Conservation (phyloP, 352 stramenopile genomes). For the Peronospora destructor region DNA sequence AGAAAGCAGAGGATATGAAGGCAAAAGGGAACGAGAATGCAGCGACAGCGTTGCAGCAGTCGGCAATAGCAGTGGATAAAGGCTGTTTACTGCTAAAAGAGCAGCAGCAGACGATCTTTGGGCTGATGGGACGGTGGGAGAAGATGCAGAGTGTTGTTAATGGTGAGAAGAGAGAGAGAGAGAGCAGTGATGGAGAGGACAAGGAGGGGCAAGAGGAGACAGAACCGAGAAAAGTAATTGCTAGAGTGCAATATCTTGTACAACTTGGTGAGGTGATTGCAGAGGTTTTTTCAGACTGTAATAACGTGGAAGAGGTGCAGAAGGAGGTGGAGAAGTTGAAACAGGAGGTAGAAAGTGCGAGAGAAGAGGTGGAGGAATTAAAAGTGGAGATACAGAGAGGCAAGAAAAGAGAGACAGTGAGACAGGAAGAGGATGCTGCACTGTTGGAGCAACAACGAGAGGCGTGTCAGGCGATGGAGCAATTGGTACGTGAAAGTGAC, state of each 20-base stretch:
- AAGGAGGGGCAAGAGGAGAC: slow-evolving; percentile 5
- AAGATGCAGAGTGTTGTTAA: slow-evolving; percentile 10
- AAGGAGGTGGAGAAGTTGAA: slow-evolving; percentile 9
- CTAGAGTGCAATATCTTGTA: slow-evolving; percentile 13
- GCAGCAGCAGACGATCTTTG: slow-evolving; percentile 47
- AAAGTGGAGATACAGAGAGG: slow-evolving; percentile 31
- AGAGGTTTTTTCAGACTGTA: slow-evolving; percentile 15
- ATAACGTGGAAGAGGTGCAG: slow-evolving; percentile 13
- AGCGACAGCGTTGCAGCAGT: slow-evolving; percentile 45
- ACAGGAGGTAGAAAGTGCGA: slow-evolving; percentile 4
- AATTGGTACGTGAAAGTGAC: slow-evolving; percentile 35
- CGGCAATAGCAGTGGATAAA: slow-evolving; percentile 34
- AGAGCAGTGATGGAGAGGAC: slow-evolving; percentile 5
- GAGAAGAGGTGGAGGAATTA: slow-evolving; percentile 7
- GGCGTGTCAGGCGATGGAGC: slow-evolving; percentile 40
- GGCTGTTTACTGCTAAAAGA: slow-evolving; percentile 31
- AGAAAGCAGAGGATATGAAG: slow-evolving; percentile 77
- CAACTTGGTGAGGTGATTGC: slow-evolving; percentile 17
- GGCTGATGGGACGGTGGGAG: slow-evolving; percentile 31
- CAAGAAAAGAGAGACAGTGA: slow-evolving; percentile 20
- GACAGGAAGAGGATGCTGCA: slow-evolving; percentile 35
- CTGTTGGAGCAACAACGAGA: slow-evolving; percentile 37
- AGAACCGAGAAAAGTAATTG: slow-evolving; percentile 9
- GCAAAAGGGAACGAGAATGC: slow-evolving; percentile 56
- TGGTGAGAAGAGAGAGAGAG: not conserved